Base-by-base conservation (phyloP, 2,329 filamentous ascomycete species). In the Karstenula rhodostoma region DNA sequence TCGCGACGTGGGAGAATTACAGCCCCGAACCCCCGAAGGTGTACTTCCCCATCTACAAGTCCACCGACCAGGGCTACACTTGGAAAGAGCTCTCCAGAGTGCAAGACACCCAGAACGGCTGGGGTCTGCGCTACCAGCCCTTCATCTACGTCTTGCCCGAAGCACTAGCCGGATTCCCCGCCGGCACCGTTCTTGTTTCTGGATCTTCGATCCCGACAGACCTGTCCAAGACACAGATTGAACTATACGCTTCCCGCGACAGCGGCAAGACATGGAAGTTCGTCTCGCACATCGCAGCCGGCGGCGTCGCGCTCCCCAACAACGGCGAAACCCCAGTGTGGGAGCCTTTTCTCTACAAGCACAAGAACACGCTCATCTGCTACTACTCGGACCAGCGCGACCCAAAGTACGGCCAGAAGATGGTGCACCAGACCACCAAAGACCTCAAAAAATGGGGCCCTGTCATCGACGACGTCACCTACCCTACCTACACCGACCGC, bases 381-480 rank as follows among this genome's bases (percentile, higher is more conserved):
- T 92, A 90, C 80, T 92, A 91, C 79, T 88, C 89, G 1, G 90
- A 92, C 74, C 90, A 92, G 72, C 84, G 89, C 37, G 88, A 88
- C 63, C 61, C 72, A 1, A 79, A 79, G 1, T 81, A 91, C 69
- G 89, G 89, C 19, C 89, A 92, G 76, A 90, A 91, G 71, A 81
- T 92, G 42, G 83, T 86, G 2, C 89, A 92, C 73, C 88, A 91
- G 74, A 81, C 81, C 17, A 83, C 86, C 2, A 81, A 77, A 1
- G 87, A 92, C 69, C 80, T 90, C 22, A 76, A 80, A 59, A 85
- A 74, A 17, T 92, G 89, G 89, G 82, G 83, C 19, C 71, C 81
- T 0, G 79, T 85, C 3, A 83, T 89, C 52, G 82, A 89, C 61
- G 88, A 92, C 68, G 88, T 89, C 42, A 79, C 84, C 22, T 89